Conservation (phyloP, 225 moss, liverwort and hornwort genomes). For the Pseudisothecium myosuroides region DNA sequence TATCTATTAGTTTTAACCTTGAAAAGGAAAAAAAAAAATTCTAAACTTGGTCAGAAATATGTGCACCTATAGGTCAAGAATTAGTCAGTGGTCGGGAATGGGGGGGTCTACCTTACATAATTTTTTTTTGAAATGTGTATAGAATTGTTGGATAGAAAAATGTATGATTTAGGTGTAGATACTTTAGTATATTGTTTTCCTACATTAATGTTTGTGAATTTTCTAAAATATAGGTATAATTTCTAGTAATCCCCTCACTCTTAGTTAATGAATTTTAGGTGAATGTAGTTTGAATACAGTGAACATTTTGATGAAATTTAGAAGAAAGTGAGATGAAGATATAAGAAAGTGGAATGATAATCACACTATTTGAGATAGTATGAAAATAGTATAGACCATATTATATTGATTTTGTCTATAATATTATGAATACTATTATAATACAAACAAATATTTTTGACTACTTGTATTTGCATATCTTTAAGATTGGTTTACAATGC, state of each 20-base stretch:
- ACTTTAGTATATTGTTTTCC: background rate
- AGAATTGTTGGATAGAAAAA: background rate
- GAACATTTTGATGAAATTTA: background rate
- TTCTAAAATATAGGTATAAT: too few species aligned
- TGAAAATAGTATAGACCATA: background rate
- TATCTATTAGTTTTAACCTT: too few species aligned
- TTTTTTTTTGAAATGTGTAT: background rate
- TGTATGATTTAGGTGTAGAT: background rate
- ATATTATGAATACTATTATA: background rate
- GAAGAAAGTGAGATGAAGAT: background rate
- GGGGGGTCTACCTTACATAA: too few species aligned
- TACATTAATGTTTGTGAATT: background rate
- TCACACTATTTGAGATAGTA: background rate
- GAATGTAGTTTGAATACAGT: background rate
- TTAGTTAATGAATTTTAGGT: background rate
- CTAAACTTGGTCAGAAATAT: too few species aligned
- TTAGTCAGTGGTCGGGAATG: too few species aligned
- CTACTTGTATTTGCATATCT: background rate
- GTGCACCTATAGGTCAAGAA: too few species aligned
- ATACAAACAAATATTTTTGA: background rate
- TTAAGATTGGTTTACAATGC: background rate
- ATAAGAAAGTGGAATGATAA: background rate
- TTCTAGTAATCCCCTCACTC: accelerated
- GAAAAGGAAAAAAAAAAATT: too few species aligned
- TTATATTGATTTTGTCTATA: background rate